Conservation (phyloP, 2,329 filamentous ascomycete species). For the Ophioceras dolichostomum region DNA sequence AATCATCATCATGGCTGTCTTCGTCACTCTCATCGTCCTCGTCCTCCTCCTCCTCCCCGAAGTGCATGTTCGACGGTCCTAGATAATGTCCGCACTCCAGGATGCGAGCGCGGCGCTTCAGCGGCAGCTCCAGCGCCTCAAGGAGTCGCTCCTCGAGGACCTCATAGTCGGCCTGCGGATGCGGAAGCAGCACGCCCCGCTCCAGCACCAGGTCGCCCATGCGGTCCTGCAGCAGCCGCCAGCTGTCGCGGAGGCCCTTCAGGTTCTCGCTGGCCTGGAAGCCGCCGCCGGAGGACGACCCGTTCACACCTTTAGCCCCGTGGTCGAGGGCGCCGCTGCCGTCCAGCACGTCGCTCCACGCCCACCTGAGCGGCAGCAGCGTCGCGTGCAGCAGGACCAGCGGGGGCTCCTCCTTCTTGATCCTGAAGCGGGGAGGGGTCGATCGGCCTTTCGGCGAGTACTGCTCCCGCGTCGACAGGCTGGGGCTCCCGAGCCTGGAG, state of each 20-base stretch:
- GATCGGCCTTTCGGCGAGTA: slow-evolving; percentile 39
- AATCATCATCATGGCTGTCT: no score
- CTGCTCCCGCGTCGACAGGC: slow-evolving; percentile 32
- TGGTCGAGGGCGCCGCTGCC: slow-evolving; percentile 2
- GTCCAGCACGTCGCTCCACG: slow-evolving; percentile 46
- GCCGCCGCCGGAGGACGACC: slow-evolving; percentile 10
- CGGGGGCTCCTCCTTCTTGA: slow-evolving; percentile 42
- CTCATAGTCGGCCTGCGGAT: slow-evolving; percentile 72
- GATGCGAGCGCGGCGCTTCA: slow-evolving; percentile 51
- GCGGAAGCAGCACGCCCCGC: slow-evolving; percentile 62
- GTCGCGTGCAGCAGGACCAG: slow-evolving; percentile 70
- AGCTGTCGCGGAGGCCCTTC: slow-evolving; percentile 46
- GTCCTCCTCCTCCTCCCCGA: slow-evolving; percentile 30
- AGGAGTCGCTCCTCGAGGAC: slow-evolving; percentile 65
- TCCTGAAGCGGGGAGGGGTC: slow-evolving; percentile 46
- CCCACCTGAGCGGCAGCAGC: slow-evolving; percentile 56
- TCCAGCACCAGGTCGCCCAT: slow-evolving; percentile 61
- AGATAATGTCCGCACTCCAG: slow-evolving; percentile 69
- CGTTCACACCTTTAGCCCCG: slow-evolving; percentile 15
- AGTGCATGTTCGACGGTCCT: slow-evolving; percentile 38
- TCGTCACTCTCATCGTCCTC: slow-evolving; percentile 22
- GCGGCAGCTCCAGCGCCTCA: slow-evolving; percentile 60
- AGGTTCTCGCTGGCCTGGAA: slow-evolving; percentile 30
- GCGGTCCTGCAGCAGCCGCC: slow-evolving; percentile 56
- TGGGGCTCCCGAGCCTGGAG: slow-evolving; percentile 46